phyloP scores from a whole-genome alignment of 371 early-diverging fungal species.

The Apophysomyces sp. region DNA sequence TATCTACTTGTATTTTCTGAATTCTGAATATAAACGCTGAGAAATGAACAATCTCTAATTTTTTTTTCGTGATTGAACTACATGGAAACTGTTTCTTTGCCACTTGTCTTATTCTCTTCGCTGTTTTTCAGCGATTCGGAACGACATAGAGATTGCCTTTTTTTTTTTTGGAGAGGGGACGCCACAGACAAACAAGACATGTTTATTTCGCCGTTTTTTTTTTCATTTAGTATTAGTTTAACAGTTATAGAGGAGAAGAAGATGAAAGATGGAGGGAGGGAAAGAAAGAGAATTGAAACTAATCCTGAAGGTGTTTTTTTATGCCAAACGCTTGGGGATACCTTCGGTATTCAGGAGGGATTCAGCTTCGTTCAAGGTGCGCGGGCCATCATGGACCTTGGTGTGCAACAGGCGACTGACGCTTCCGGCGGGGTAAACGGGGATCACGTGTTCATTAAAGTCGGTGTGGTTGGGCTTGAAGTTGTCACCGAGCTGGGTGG shows the following conservation, averaged over 20 bases:
- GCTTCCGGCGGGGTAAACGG: conserved; percentile 67
- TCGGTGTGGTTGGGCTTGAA: conserved; percentile 45
- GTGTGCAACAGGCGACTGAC: conserved; percentile 91
- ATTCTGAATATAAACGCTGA: no score
- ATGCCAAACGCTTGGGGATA: conserved; percentile 46
- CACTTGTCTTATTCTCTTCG: no score
- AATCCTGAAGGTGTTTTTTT: conserved; percentile 9
- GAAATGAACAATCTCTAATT: no score
- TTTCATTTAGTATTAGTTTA: no score
- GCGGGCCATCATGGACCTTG: conserved; percentile 92
- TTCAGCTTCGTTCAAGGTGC: conserved; percentile 59
- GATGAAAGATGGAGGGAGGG: neutral
- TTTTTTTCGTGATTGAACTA: no score
- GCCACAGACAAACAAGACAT: no score
- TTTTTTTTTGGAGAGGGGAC: no score
- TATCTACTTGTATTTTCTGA: neutral
- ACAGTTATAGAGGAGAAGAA: no score
- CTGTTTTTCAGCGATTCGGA: no score
- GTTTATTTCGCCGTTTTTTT: no score
- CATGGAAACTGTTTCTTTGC: no score
- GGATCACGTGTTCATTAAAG: conserved; percentile 58
- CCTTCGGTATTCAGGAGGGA: conserved; percentile 64
- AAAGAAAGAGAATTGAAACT: neutral
- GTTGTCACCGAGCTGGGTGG: conserved; percentile 31
- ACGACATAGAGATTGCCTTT: no score